Evolutionary conservation across 78 protist genomes (phyloP).

Genomic region (Protostelium mycophagum): DNA sequence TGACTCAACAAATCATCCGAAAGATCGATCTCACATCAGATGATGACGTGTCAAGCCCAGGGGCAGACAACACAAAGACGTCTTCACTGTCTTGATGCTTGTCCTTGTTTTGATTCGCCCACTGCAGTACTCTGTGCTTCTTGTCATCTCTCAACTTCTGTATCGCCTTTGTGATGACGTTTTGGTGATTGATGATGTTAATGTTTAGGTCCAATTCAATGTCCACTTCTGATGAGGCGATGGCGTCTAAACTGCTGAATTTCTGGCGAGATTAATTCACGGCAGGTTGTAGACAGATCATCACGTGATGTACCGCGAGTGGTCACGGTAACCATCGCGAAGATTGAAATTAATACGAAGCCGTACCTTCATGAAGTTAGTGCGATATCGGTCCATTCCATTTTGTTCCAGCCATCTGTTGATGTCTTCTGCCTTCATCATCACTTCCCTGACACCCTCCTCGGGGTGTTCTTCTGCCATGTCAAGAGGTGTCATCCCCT

Average conservation of each 20-base stretch:
- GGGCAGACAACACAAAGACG: too few species aligned
- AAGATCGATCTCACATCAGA: too few species aligned
- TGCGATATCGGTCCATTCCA: slow-evolving; percentile 34
- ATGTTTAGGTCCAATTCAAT: not conserved
- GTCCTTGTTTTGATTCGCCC: too few species aligned
- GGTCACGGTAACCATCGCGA: not conserved
- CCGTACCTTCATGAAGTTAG: slow-evolving; percentile 50
- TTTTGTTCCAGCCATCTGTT: slow-evolving; percentile 31
- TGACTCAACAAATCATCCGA: too few species aligned
- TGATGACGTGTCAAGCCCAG: too few species aligned
- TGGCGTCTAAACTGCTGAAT: not conserved
- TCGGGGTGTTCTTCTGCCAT: not conserved
- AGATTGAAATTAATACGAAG: slow-evolving; percentile 40
- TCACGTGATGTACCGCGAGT: not conserved
- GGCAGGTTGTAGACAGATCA: slow-evolving; percentile 5
- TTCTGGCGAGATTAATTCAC: not conserved
- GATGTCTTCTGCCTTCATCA: not conserved
- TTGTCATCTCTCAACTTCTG: not conserved
- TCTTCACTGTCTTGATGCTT: too few species aligned
- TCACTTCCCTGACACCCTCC: not conserved
- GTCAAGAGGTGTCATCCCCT: not conserved
- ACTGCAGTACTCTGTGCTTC: not conserved
- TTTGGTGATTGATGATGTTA: not conserved
- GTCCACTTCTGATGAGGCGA: not conserved
- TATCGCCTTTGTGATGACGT: not conserved